Percentiles rank a stretch among this genome's conserved stretches.
Evolutionary conservation across 352 stramenopile species (phyloP).

Genomic region (Globisporangium nunn): DNA sequence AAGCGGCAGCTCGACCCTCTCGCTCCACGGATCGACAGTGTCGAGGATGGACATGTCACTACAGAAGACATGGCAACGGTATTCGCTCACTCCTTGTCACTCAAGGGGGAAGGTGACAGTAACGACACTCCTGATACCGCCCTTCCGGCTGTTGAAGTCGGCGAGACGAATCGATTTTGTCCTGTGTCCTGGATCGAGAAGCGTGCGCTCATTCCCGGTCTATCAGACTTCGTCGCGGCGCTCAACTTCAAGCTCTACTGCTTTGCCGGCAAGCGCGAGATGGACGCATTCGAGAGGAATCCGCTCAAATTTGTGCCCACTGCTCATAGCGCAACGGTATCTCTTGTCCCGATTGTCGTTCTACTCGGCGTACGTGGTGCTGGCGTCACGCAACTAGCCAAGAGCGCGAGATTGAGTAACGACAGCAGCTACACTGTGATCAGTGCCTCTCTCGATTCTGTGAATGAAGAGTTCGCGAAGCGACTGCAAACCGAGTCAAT

Average conservation of each 20-base stretch:
- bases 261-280: constrained; percentile 39
- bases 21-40: constrained; percentile 31
- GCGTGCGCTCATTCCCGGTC: constrained; percentile 32
- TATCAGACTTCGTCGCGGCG: constrained; percentile 24
- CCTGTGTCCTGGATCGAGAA: constrained; percentile 46
- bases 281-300: constrained; percentile 40
- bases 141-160: constrained; percentile 13
- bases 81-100: constrained; percentile 17
- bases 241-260: constrained; percentile 46
- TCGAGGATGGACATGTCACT: constrained; percentile 29
- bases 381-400: constrained; percentile 3
- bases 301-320: constrained; percentile 34
- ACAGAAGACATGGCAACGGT: constrained; percentile 21
- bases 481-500: constrained; percentile 17
- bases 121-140: not conserved
- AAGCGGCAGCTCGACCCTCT: constrained; percentile 28
- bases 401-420: constrained; percentile 3
- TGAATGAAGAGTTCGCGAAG: constrained; percentile 2
- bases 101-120: constrained; percentile 11
- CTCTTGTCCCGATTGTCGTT: constrained; percentile 33
- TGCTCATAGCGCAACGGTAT: constrained; percentile 15
- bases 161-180: constrained; percentile 54
- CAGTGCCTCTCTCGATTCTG: constrained; percentile 12
- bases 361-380: constrained; percentile 45
- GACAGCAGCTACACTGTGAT: constrained; percentile 7